Conservation (phyloP, 225 moss, liverwort and hornwort genomes). For the Pseudisothecium myosuroides region DNA sequence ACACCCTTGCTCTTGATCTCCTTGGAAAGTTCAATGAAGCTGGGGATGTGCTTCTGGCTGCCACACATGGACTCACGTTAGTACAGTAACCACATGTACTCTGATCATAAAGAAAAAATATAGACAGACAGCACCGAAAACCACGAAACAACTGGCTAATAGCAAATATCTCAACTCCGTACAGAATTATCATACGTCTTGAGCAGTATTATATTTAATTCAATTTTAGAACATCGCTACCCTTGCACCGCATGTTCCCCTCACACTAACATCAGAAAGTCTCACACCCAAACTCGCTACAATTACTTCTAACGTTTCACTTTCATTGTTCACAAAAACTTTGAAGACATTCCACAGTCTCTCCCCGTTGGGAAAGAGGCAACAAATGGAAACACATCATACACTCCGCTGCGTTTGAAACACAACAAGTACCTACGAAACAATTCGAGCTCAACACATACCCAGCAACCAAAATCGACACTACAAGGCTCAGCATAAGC, state of each 20-base stretch:
- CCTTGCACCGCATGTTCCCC: not conserved
- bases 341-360: too few relatives aligned
- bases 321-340: too few relatives aligned
- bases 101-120: rapidly evolving
- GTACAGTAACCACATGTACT: not conserved
- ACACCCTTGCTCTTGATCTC: conserved; percentile 72
- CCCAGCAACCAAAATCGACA: not conserved
- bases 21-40: conserved; percentile 53
- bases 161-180: too few relatives aligned
- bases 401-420: not conserved
- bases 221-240: not conserved
- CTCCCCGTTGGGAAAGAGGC: too few relatives aligned
- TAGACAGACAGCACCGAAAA: too few relatives aligned
- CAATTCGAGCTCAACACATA: not conserved
- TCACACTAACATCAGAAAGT: too few relatives aligned
- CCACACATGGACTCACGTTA: not conserved
- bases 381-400: not conserved
- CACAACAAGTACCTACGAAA: not conserved
- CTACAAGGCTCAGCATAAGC: too few relatives aligned
- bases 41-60: conserved; percentile 83
- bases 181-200: too few relatives aligned
- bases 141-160: too few relatives aligned
- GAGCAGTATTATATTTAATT: rapidly evolving
- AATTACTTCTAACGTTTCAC: too few relatives aligned
- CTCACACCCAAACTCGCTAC: too few relatives aligned